These are phyloP conservation scores for Lepidium campestre DNA, from an alignment of 441 rosid genomes.

Conservation along the genomic window DNA sequence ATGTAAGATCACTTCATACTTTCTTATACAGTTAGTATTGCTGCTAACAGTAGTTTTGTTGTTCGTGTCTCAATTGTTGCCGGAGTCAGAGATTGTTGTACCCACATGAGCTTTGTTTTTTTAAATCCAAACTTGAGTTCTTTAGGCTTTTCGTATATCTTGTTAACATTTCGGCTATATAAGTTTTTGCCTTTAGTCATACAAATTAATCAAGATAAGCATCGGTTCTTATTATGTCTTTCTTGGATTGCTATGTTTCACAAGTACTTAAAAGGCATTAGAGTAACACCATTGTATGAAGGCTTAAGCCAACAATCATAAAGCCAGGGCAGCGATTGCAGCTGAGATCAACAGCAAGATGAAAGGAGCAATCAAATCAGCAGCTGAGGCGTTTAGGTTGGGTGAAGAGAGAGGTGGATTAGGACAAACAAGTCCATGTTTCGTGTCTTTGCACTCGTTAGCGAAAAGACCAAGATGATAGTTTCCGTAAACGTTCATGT, in stretches of 20 bases:
- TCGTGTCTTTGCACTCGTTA: conserved; percentile 56
- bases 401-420: conserved; percentile 34
- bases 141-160: conserved; percentile 13
- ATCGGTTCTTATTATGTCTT: neutral
- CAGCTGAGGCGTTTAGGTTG: conserved; percentile 7
- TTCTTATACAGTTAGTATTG: conserved; percentile 47
- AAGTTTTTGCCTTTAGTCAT: conserved; percentile 16
- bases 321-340: conserved; percentile 1
- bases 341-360: conserved; percentile 23
- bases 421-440: conserved; percentile 58
- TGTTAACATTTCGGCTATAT: conserved; percentile 4
- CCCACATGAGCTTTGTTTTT: conserved; percentile 52
- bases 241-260: neutral
- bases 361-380: conserved; percentile 7
- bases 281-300: no score
- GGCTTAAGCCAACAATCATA: neutral
- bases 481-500: conserved; percentile 71
- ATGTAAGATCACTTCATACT: conserved; percentile 36
- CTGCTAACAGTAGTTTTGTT: conserved; percentile 38
- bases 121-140: conserved; percentile 25
- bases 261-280: no score
- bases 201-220: neutral
- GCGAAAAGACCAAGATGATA: conserved; percentile 84
- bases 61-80: conserved; percentile 33
- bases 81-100: conserved; percentile 38